Conservation (phyloP, 2,329 filamentous ascomycete species). For the Colletotrichum chlorophyti region DNA sequence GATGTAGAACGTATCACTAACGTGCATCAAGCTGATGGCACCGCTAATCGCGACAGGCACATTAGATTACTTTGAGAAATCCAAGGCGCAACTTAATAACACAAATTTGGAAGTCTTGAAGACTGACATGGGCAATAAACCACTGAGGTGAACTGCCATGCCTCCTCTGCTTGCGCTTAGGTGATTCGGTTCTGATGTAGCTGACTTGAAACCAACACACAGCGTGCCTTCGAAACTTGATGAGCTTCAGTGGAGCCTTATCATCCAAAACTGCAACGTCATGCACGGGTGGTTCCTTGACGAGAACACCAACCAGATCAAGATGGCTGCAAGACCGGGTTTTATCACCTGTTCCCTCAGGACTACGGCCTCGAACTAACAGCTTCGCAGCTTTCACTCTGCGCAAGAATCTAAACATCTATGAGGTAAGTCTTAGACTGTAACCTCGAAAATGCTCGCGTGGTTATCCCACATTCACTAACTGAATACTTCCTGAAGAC, state of each 20-base stretch:
- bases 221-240: conserved; percentile 1
- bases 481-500: too few relatives aligned
- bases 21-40: too few relatives aligned
- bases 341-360: neutral
- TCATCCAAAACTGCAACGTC: conserved; percentile 13
- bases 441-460: too few relatives aligned
- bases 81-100: neutral
- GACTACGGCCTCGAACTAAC: neutral
- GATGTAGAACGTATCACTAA: too few relatives aligned
- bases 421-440: neutral
- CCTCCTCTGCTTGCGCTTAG: too few relatives aligned
- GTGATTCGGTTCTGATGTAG: too few relatives aligned
- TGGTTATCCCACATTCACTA: too few relatives aligned
- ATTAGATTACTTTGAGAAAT: neutral
- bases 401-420: neutral
- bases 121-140: neutral
- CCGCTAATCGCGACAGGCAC: too few relatives aligned
- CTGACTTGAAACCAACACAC: too few relatives aligned
- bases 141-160: neutral
- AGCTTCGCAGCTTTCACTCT: neutral
- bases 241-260: neutral
- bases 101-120: neutral
- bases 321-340: conserved; percentile 12
- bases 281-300: conserved; percentile 16
- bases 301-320: neutral